phyloP scores from a whole-genome alignment of 148 eudicot species.

The Cornus suecica region DNA sequence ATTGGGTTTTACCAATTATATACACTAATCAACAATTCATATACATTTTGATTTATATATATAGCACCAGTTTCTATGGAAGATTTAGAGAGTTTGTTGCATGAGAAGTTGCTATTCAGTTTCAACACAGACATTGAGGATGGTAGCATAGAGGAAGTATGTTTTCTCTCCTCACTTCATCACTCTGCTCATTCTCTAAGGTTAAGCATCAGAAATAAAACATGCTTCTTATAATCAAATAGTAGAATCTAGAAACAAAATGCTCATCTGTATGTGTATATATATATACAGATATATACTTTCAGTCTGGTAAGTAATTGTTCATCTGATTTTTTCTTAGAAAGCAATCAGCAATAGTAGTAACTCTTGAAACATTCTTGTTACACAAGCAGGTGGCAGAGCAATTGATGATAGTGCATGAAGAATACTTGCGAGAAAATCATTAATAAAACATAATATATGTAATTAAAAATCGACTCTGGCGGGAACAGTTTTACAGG shows the following conservation, averaged over 20 bases:
- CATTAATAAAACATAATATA: not conserved
- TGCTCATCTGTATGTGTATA: not conserved
- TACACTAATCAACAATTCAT: not conserved
- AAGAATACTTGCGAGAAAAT: slow-evolving; percentile 35
- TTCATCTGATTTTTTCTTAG: too few relatives aligned
- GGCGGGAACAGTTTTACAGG: too few relatives aligned
- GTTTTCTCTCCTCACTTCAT: not conserved
- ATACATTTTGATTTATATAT: not conserved
- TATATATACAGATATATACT: too few relatives aligned
- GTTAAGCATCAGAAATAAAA: too few relatives aligned
- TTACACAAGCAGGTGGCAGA: slow-evolving; percentile 4
- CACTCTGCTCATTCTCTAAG: too few relatives aligned
- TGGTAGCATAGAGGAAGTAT: slow-evolving; percentile 78
- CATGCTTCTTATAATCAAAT: too few relatives aligned
- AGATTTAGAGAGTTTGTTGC: slow-evolving; percentile 55
- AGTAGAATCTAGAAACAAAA: not conserved
- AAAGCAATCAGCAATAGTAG: too few relatives aligned
- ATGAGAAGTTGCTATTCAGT: slow-evolving; percentile 55
- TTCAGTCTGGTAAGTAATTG: too few relatives aligned
- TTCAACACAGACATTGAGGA: slow-evolving; percentile 80
- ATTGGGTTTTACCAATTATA: too few relatives aligned
- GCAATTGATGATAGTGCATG: slow-evolving; percentile 39
- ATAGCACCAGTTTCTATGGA: slow-evolving; percentile 35
- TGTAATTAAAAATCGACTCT: too few relatives aligned
- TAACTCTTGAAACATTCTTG: not conserved